A percentile compares a stretch with the other conserved stretches of the same genome.
Conservation (phyloP, 2,329 filamentous ascomycete genomes). For the Fulvia fulva region DNA sequence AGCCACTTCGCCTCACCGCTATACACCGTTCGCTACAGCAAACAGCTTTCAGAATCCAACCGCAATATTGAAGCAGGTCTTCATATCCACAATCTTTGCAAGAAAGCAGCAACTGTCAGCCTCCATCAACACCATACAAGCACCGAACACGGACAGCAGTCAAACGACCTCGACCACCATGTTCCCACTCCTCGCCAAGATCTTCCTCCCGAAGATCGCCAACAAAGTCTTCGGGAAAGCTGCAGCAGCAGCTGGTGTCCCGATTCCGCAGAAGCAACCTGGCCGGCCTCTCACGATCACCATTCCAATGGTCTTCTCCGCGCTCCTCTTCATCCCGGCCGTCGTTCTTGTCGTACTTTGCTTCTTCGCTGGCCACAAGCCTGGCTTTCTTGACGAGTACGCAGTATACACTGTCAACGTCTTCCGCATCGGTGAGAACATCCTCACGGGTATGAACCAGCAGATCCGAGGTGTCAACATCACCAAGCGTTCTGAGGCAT, state of each 20-base stretch:
- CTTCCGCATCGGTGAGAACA: not conserved
- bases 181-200: not conserved
- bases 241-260: not conserved
- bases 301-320: not conserved
- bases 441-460: not conserved
- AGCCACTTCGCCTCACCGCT: not conserved
- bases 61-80: not conserved
- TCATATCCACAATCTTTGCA: not conserved
- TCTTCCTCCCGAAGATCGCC: not conserved
- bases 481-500: not conserved
- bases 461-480: not conserved
- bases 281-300: not conserved
- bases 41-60: not conserved
- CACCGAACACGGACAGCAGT: not conserved
- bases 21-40: not conserved
- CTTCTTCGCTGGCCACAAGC: not conserved
- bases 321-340: not conserved
- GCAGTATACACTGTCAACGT: not conserved
- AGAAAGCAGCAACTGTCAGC: not conserved
- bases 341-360: not conserved
- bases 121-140: not conserved
- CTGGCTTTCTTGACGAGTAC: not conserved
- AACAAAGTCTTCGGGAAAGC: not conserved
- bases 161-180: not conserved
- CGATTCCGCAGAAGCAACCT: not conserved